A percentile compares a stretch with the other conserved stretches of the same genome.
These are phyloP conservation scores for Syzygium malaccense DNA, from an alignment of 441 rosid species.

Conservation along the genomic window DNA sequence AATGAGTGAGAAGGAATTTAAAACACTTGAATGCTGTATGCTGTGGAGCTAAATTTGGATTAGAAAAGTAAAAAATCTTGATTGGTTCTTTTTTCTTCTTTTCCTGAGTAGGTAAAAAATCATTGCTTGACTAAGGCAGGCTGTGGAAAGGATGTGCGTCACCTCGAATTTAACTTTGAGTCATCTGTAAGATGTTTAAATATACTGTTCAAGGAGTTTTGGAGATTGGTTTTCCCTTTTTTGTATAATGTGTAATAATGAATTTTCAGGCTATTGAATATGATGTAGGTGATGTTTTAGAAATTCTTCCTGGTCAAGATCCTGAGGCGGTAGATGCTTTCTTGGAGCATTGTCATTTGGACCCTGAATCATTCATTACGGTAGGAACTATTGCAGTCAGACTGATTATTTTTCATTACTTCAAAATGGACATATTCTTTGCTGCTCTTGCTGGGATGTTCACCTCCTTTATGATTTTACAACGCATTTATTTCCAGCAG, in stretches of 20 bases:
- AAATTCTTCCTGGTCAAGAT: conserved; percentile 78
- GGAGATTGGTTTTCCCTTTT: neutral
- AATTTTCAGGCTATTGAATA: conserved; percentile 42
- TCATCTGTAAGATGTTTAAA: conserved; percentile 49
- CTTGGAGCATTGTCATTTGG: conserved; percentile 61
- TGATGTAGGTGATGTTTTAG: conserved; percentile 86
- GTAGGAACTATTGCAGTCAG: conserved; percentile 24
- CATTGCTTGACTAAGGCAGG: conserved; percentile 50
- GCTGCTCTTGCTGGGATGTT: neutral
- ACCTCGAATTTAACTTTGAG: conserved; percentile 79
- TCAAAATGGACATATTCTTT: neutral
- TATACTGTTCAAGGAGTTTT: neutral
- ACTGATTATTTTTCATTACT: neutral
- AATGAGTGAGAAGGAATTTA: neutral
- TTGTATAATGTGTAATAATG: neutral
- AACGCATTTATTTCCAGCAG: neutral
- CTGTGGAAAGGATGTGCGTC: conserved; percentile 79
- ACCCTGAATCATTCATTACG: conserved; percentile 68
- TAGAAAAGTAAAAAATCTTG: neutral
- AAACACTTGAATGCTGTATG: neutral
- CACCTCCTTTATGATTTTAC: neutral
- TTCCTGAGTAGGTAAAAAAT: conserved; percentile 47
- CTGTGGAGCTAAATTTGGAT: neutral
- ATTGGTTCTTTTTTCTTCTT: neutral
- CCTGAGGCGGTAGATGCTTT: conserved; percentile 64